Evolutionary conservation across 2,329 filamentous ascomycete genomes (phyloP).

Genomic region (Phyllachora maydis): DNA sequence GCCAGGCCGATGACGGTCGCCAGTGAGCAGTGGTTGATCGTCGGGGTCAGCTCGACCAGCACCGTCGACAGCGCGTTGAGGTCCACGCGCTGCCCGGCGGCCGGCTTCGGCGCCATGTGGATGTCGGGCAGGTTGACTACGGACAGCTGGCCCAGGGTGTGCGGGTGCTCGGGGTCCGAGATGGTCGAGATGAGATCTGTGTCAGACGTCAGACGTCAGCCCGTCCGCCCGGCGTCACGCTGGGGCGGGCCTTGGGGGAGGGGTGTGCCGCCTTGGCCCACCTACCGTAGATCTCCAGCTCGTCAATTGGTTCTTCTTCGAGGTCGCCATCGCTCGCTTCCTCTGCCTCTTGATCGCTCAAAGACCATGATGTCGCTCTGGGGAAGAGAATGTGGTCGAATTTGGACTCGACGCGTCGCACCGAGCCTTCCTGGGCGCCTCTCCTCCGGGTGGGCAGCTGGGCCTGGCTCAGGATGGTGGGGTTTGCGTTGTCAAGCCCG

Average conservation of each 20-base stretch:
- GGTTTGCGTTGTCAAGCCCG: constrained; percentile 61
- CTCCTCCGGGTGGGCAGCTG: constrained; percentile 61
- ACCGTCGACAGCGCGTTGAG: constrained; percentile 46
- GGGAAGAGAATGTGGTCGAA: constrained; percentile 25
- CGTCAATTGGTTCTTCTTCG: constrained; percentile 68
- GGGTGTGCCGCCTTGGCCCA: too few relatives aligned
- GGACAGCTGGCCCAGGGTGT: constrained; percentile 79
- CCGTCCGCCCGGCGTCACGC: too few relatives aligned
- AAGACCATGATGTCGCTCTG: constrained; percentile 16
- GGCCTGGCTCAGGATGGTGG: constrained; percentile 71
- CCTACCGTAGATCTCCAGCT: constrained; percentile 88
- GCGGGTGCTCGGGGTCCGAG: constrained; percentile 87
- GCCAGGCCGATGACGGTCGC: constrained; percentile 92
- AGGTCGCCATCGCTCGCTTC: constrained; percentile 34
- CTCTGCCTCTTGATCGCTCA: constrained; percentile 12
- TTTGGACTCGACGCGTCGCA: constrained; percentile 22
- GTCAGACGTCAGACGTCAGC: constrained; percentile 14
- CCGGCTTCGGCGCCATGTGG: constrained; percentile 46
- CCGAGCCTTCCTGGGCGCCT: constrained; percentile 22
- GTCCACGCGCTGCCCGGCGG: constrained; percentile 18
- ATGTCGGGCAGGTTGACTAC: constrained; percentile 96
- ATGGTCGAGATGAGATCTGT: constrained; percentile 85
- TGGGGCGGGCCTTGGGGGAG: too few relatives aligned
- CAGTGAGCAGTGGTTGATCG: constrained; percentile 89
- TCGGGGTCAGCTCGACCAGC: constrained; percentile 79